Evolutionary conservation across 1,284 basidiomycete genomes (phyloP).

Genomic region (Papiliotrema laurentii): DNA sequence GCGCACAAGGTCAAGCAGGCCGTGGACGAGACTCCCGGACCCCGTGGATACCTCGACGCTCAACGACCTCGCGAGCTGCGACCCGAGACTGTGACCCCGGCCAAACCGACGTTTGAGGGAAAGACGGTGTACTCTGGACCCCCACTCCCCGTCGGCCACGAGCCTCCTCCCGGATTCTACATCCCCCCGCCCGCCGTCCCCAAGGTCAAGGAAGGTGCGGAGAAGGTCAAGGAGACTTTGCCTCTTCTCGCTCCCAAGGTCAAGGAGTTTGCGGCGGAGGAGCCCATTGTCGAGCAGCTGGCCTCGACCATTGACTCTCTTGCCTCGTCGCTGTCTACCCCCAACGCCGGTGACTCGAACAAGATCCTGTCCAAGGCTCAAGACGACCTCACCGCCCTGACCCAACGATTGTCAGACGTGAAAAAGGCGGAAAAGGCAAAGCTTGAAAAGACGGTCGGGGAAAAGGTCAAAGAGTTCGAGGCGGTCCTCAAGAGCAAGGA

Average conservation of each 20-base stretch:
- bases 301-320: constrained; percentile 92
- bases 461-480: constrained; percentile 79
- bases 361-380: constrained; percentile 59
- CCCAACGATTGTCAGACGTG: constrained; percentile 69
- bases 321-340: constrained; percentile 65
- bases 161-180: constrained; percentile 81
- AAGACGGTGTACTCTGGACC: constrained; percentile 60
- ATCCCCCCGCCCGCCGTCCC: constrained; percentile 32
- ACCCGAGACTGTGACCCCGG: constrained; percentile 42
- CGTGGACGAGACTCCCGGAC: constrained; percentile 24
- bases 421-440: constrained; percentile 73
- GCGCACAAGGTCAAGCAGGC: constrained; percentile 24
- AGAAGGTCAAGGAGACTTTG: constrained; percentile 50
- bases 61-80: constrained; percentile 43
- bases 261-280: constrained; percentile 68
- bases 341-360: constrained; percentile 63
- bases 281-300: constrained; percentile 84
- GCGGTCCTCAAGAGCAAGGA: constrained; percentile 76
- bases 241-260: constrained; percentile 80
- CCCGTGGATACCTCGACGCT: constrained; percentile 31
- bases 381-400: constrained; percentile 75
- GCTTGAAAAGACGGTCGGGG: constrained; percentile 73
- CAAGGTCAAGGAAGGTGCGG: constrained; percentile 14
- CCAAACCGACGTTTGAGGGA: constrained; percentile 35
- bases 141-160: constrained; percentile 82